These are phyloP conservation scores for apple (Malus domestica) DNA, from an alignment of 306 rosid genomes.

Conservation along the genomic window DNA sequence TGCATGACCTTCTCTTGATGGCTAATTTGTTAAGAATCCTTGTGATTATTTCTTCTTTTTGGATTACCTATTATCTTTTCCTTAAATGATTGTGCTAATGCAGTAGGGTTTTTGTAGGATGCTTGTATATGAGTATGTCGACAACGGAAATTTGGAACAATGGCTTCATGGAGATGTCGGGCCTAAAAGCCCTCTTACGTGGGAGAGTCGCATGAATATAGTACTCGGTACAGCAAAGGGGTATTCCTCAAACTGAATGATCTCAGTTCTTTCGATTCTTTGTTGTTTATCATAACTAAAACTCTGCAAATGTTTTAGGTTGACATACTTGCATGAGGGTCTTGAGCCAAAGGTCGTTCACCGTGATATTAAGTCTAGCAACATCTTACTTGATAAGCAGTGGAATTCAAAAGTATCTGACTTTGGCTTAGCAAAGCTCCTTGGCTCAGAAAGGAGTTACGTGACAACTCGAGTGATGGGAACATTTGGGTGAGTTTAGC, in stretches of 20 bases:
- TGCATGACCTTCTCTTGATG: not conserved
- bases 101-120: slow-evolving; percentile 29
- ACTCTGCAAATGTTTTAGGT: slow-evolving; percentile 15
- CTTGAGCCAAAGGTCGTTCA: slow-evolving; percentile 64
- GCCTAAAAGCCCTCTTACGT: slow-evolving; percentile 43
- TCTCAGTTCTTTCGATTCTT: not conserved
- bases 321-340: slow-evolving; percentile 60
- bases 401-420: slow-evolving; percentile 62
- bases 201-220: slow-evolving; percentile 53
- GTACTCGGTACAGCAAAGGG: slow-evolving; percentile 57
- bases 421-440: slow-evolving; percentile 58
- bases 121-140: slow-evolving; percentile 55
- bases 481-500: slow-evolving; percentile 48
- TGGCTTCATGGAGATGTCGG: slow-evolving; percentile 67
- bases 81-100: not conserved
- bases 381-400: slow-evolving; percentile 53
- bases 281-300: not conserved
- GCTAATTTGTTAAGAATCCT: not conserved
- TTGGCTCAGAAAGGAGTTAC: slow-evolving; percentile 55
- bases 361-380: slow-evolving; percentile 63
- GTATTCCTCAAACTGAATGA: slow-evolving; percentile 17
- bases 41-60: not conserved
- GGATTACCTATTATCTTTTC: not conserved
- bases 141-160: slow-evolving; percentile 58
- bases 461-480: slow-evolving; percentile 69